Base-by-base conservation (phyloP, 2,329 filamentous ascomycete genomes). In the Madurella mycetomatis region DNA sequence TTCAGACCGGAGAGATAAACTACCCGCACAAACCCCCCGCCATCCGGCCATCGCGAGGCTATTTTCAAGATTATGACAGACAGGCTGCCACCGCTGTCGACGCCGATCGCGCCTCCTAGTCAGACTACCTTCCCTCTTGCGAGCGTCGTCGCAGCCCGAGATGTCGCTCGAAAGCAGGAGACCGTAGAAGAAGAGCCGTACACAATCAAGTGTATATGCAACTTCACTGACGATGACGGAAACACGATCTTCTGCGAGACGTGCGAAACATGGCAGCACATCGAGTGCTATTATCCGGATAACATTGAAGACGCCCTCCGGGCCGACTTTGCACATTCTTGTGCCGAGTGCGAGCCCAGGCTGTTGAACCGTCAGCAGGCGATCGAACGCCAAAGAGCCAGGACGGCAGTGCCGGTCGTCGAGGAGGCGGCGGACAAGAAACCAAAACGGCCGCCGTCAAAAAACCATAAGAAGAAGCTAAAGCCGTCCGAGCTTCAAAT, bases 251-350 rank as follows among this genome's bases (percentile, higher is more conserved):
- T 92, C 72, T 99, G 94, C 79, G 94, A 97, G 70, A 83, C 80
- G 55, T 99, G 94, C 78, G 89, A 96, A 69, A 94, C 91, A 47
- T 99, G 94, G 94, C 94, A 99, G 73, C 94, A 99, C 73, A 95
- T 96, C 65, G 86, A 91, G 69, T 99, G 94, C 74, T 97, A 95
- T 74, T 97, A 97, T 70, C 83, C 83, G 18, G 71, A 82, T 60
- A 88, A 90, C 64, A 81, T 83, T 68, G 81, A 85, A 70, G 79
- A 88, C 77, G 80, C 88, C 74, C 73, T 92, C 70, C 72, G 86
- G 76, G 79, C 83, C 55, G 80, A 84, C 64, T 88, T 86, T 65
- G 79, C 88, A 53, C 92, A 99, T 75, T 90, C 86, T 53, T 99
- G 94, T 74, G 84, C 85, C 65, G 90, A 96, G 64, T 99, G 94